Percentiles rank a stretch among this genome's conserved stretches.
Evolutionary conservation across 2,329 filamentous ascomycete genomes (phyloP).

Genomic region (Metarhizium album): DNA sequence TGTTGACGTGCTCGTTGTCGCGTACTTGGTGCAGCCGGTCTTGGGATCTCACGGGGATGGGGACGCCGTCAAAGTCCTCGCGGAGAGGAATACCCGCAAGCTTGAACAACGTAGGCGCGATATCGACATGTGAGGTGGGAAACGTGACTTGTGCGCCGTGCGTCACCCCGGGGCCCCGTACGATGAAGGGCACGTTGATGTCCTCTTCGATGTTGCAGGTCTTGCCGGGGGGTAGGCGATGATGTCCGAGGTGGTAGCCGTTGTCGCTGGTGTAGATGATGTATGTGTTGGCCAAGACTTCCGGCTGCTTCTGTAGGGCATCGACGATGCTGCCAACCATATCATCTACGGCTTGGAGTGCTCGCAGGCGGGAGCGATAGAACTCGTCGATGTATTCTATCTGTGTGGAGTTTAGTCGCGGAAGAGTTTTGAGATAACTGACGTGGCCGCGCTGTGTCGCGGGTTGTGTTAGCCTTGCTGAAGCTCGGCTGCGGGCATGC

Average conservation of each 20-base stretch:
- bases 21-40: constrained; percentile 11
- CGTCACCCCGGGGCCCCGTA: constrained; percentile 43
- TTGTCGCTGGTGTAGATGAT: constrained; percentile 51
- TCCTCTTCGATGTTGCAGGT: constrained; percentile 48
- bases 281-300: constrained; percentile 52
- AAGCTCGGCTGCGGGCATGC: neutral
- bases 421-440: constrained; percentile 34
- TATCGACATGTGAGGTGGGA: constrained; percentile 51
- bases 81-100: constrained; percentile 29
- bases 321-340: constrained; percentile 36
- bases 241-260: constrained; percentile 49
- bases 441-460: constrained; percentile 22
- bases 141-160: constrained; percentile 27
- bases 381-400: constrained; percentile 39
- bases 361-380: constrained; percentile 38
- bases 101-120: constrained; percentile 49
- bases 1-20: constrained; percentile 43
- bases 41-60: constrained; percentile 32
- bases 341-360: constrained; percentile 45
- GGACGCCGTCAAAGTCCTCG: constrained; percentile 44
- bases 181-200: constrained; percentile 45
- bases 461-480: neutral
- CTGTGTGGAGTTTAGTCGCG: constrained; percentile 27
- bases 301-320: constrained; percentile 33
- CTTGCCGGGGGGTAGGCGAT: constrained; percentile 47